Conservation (phyloP, 768 basidiomycete species). For the Guyanaporus albipodus region DNA sequence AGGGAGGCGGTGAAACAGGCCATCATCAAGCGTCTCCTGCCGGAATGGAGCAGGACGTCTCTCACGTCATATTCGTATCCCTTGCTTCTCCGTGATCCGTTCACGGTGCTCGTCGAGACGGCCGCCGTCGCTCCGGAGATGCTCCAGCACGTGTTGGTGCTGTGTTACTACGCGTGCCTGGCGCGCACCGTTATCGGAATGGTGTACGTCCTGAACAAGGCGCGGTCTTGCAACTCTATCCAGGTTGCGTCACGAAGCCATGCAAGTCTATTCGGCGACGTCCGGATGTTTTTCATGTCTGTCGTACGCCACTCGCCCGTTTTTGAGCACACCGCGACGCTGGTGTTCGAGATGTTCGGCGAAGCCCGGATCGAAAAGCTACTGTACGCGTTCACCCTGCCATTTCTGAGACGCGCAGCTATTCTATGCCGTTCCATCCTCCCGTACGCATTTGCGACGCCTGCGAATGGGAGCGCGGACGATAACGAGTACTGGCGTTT, state of each 20-base stretch:
- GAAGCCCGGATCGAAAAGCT: conserved; percentile 83
- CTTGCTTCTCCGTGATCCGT: conserved; percentile 83
- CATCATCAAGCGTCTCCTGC: conserved; percentile 83
- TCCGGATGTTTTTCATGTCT: conserved; percentile 88
- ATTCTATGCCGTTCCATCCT: conserved; percentile 78
- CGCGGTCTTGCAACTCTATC: conserved; percentile 48
- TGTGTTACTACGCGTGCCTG: conserved; percentile 88
- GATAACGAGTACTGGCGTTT: conserved; percentile 78
- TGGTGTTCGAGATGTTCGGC: conserved; percentile 76
- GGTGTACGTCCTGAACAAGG: conserved; percentile 77
- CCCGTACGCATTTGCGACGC: conserved; percentile 54
- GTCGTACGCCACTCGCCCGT: conserved; percentile 86
- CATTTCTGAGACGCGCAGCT: conserved; percentile 85
- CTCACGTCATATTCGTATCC: conserved; percentile 82
- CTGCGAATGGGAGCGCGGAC: conserved; percentile 37
- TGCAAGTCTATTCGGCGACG: conserved; percentile 74
- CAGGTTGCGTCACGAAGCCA: conserved; percentile 48
- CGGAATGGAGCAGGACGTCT: conserved; percentile 88
- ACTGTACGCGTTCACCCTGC: conserved; percentile 83
- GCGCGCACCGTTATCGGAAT: conserved; percentile 83
- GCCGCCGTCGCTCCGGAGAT: conserved; percentile 89
- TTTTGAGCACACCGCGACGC: conserved; percentile 79
- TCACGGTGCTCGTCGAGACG: conserved; percentile 84
- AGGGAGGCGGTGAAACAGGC: conserved; percentile 75
- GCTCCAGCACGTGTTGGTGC: conserved; percentile 80